A percentile compares a stretch with the other conserved stretches of the same genome.
Evolutionary conservation across 2,329 filamentous ascomycete species (phyloP).

Genomic region (Dactylellina parvicollis): DNA sequence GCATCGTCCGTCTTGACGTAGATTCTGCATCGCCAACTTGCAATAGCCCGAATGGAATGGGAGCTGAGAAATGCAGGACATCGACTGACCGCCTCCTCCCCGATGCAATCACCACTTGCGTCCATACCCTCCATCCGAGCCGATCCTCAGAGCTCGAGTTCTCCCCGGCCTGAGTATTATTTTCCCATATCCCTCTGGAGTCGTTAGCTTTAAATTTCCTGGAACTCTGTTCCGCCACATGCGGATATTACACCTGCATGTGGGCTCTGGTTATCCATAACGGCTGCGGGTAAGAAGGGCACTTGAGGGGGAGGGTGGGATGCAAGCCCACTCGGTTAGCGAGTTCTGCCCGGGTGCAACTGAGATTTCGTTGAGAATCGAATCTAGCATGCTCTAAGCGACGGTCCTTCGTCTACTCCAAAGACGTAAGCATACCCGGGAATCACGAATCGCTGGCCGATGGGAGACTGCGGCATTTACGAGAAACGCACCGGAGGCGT

Average conservation of each 20-base stretch:
- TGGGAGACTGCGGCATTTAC: constrained; percentile 51
- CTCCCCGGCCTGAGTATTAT: constrained; percentile 13
- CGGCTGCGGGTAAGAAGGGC: constrained; percentile 50
- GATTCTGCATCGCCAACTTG: neutral
- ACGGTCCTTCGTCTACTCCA: constrained; percentile 25
- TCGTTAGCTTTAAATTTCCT: constrained; percentile 51
- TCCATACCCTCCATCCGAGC: too few relatives aligned
- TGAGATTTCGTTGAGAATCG: constrained; percentile 39
- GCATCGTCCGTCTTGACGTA: constrained; percentile 1
- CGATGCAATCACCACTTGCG: neutral
- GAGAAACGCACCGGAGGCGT: constrained; percentile 5
- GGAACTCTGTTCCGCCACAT: constrained; percentile 54
- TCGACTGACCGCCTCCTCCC: constrained; percentile 1
- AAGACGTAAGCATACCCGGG: constrained; percentile 52
- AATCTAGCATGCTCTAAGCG: constrained; percentile 53
- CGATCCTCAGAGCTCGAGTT: neutral
- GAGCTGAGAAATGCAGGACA: neutral
- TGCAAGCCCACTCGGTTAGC: constrained; percentile 52
- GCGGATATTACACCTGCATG: constrained; percentile 52
- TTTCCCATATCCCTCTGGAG: constrained; percentile 24
- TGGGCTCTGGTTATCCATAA: constrained; percentile 51
- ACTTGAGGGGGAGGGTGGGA: constrained; percentile 12
- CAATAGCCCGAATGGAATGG: constrained; percentile 20
- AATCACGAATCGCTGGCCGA: constrained; percentile 44
- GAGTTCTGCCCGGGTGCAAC: constrained; percentile 47